Conservation (phyloP, 495 filamentous ascomycete species). For the Aspergillus leporis region DNA sequence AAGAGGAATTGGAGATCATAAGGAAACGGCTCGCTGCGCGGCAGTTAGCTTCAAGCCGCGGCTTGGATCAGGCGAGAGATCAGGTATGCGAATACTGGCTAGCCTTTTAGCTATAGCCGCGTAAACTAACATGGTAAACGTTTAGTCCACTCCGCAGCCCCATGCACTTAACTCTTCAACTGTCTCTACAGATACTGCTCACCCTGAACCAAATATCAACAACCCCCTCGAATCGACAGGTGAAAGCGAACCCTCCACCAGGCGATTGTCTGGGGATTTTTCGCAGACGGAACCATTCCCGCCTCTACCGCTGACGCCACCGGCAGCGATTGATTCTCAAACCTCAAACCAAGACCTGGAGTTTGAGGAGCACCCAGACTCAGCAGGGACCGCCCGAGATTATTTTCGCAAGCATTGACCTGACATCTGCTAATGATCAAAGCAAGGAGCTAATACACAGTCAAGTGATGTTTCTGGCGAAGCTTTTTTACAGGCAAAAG, state of each 20-base stretch:
- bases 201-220: slow-evolving; percentile 8
- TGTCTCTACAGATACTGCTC: slow-evolving; percentile 11
- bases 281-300: slow-evolving; percentile 41
- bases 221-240: slow-evolving; percentile 13
- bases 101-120: not conserved
- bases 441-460: not conserved
- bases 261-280: slow-evolving; percentile 21
- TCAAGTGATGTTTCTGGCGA: not conserved
- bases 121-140: slow-evolving; percentile 11
- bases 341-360: not conserved
- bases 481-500: slow-evolving; percentile 4
- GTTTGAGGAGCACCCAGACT: not conserved
- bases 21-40: slow-evolving; percentile 71
- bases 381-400: not conserved
- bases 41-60: slow-evolving; percentile 67
- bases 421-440: not conserved
- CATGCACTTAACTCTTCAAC: slow-evolving; percentile 12
- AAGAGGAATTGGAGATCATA: slow-evolving; percentile 72
- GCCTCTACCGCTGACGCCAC: slow-evolving; percentile 24
- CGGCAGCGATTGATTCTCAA: slow-evolving; percentile 7
- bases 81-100: slow-evolving; percentile 25
- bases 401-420: not conserved
- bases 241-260: slow-evolving; percentile 22
- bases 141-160: slow-evolving; percentile 16
- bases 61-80: slow-evolving; percentile 44